Percentiles rank a stretch among this genome's conserved stretches.
Evolutionary conservation across 192 early-diverging fungal genomes (phyloP).

Genomic region (Pilobolus umbonatus): DNA sequence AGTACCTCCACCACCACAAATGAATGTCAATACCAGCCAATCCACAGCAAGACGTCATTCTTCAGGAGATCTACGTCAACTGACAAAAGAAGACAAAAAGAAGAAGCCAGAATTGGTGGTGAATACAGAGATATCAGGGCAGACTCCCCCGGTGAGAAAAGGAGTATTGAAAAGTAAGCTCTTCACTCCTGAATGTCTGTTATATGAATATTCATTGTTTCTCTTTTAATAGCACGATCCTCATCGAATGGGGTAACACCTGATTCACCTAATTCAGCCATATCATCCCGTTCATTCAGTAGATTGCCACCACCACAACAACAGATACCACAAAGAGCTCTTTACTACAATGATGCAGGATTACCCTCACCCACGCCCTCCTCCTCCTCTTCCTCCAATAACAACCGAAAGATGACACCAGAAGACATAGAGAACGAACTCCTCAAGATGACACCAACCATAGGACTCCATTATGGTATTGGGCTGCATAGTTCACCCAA

Average conservation of each 20-base stretch:
- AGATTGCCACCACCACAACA: conserved; percentile 18
- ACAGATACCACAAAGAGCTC: too few species aligned
- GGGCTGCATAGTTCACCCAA: conserved; percentile 20
- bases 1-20: conserved; percentile 5
- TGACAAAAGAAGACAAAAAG: conserved; percentile 4
- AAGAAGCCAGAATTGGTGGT: conserved; percentile 10
- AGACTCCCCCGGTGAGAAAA: too few species aligned
- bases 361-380: conserved; percentile 16
- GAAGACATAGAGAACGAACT: neutral
- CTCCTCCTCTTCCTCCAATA: conserved; percentile 14
- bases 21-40: neutral
- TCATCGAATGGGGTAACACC: neutral
- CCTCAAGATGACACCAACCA: neutral
- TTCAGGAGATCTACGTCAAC: conserved; percentile 23
- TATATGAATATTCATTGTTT: too few species aligned
- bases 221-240: neutral
- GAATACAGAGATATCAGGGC: too few species aligned
- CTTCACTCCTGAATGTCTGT: neutral
- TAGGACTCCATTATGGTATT: conserved; percentile 2
- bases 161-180: neutral
- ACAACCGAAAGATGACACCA: neutral
- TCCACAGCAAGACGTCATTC: conserved; percentile 20
- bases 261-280: conserved; percentile 23
- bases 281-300: conserved; percentile 23
- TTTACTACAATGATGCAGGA: neutral